Evolutionary conservation across 2,329 filamentous ascomycete genomes (phyloP).

Genomic region (Pseudogymnoascus sp.): DNA sequence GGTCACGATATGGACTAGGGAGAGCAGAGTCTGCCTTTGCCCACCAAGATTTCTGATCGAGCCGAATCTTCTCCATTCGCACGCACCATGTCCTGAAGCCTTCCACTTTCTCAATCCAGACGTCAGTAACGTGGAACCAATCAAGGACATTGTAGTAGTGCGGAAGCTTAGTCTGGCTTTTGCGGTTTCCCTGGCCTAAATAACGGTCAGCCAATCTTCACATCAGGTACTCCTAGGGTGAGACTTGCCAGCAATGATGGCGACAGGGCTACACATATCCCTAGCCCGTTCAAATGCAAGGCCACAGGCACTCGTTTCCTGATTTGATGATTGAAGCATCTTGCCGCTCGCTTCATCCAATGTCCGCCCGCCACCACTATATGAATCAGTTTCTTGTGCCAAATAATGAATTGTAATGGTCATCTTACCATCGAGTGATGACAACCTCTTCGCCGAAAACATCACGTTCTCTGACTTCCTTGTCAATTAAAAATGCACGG

Average conservation of each 20-base stretch:
- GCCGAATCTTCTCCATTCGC: constrained; percentile 56
- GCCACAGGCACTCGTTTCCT: constrained; percentile 32
- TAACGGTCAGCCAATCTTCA: constrained; percentile 15
- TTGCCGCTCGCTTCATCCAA: constrained; percentile 36
- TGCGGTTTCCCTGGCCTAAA: constrained; percentile 42
- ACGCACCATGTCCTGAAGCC: constrained; percentile 39
- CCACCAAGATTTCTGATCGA: constrained; percentile 51
- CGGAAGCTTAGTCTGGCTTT: constrained; percentile 41
- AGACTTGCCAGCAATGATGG: constrained; percentile 44
- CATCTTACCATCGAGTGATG: constrained; percentile 51
- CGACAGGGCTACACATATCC: constrained; percentile 40
- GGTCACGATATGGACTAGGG: constrained; percentile 25
- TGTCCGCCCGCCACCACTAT: constrained; percentile 45
- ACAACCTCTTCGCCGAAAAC: constrained; percentile 53
- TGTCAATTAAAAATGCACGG: constrained; percentile 52
- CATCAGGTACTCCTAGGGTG: not conserved
- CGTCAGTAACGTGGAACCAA: constrained; percentile 59
- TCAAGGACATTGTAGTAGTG: constrained; percentile 57
- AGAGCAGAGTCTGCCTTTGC: constrained; percentile 29
- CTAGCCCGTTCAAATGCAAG: constrained; percentile 39
- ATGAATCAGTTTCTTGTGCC: constrained; percentile 16
- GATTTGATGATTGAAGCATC: constrained; percentile 39
- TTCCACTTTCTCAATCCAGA: constrained; percentile 55
- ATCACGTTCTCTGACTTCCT: constrained; percentile 44
- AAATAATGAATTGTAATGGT: not conserved